Evolutionary conservation across 2,329 filamentous ascomycete species (phyloP).

Genomic region (Zymoseptoria brevis): DNA sequence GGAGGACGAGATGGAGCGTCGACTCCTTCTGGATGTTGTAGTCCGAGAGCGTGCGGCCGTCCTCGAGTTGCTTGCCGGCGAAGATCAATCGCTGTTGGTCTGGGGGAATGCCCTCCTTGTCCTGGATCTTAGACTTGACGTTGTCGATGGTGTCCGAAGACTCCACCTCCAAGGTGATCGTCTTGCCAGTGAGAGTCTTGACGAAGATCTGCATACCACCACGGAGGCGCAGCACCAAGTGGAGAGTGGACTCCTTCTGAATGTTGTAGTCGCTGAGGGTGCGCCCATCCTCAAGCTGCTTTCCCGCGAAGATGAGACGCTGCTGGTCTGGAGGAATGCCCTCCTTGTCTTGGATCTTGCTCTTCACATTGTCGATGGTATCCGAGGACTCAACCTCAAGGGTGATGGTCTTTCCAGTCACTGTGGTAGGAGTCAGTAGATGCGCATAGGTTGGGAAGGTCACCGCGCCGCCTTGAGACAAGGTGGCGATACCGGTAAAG

Average conservation of each 20-base stretch:
- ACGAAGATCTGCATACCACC: conserved; percentile 37
- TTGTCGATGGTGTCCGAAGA: conserved; percentile 58
- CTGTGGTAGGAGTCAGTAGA: conserved; percentile 36
- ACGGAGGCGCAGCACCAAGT: conserved; percentile 56
- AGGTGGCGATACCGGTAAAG: conserved; percentile 17
- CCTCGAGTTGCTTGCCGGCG: conserved; percentile 99
- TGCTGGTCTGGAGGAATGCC: conserved; percentile 94
- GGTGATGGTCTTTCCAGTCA: conserved; percentile 62
- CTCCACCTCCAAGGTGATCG: conserved; percentile 99
- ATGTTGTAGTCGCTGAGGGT: conserved; percentile 92
- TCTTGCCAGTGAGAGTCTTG: conserved; percentile 99
- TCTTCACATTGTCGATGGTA: conserved; percentile 94
- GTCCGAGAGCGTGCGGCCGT: conserved; percentile 96
- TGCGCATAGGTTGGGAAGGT: conserved; percentile 3
- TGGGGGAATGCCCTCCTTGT: conserved; percentile 99
- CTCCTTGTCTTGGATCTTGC: conserved; percentile 96
- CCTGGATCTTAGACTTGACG: conserved; percentile 80
- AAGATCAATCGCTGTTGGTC: conserved; percentile 99
- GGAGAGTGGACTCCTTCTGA: conserved; percentile 61
- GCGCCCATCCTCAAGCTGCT: conserved; percentile 91
- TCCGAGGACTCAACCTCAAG: conserved; percentile 64
- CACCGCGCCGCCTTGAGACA: conserved; percentile 1
- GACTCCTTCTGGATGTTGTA: conserved; percentile 99
- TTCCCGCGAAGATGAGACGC: conserved; percentile 90
- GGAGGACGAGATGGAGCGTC: conserved; percentile 94